These are phyloP conservation scores for Phaeosphaeriaceae sp. DNA, from an alignment of 2,329 filamentous ascomycete species.

Conservation along the genomic window DNA sequence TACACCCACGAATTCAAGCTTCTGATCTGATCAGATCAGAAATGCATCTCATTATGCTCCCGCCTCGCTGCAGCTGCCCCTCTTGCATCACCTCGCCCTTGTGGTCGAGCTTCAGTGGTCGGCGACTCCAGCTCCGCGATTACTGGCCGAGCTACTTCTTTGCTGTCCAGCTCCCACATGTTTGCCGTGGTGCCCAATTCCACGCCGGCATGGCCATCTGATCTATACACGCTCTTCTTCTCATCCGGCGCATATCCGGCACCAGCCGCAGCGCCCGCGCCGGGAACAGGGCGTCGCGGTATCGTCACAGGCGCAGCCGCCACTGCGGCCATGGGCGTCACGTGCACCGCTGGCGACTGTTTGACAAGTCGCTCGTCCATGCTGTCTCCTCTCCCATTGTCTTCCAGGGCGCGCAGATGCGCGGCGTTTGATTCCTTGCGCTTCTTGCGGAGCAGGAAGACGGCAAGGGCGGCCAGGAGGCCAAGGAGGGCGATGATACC, in stretches of 20 bases:
- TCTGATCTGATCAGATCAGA: neutral
- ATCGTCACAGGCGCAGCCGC: neutral
- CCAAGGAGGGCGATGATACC: conserved; percentile 16
- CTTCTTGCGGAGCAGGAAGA: conserved; percentile 15
- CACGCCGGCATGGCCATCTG: neutral
- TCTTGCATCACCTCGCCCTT: neutral
- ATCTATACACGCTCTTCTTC: conserved; percentile 6
- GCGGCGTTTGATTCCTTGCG: conserved; percentile 6
- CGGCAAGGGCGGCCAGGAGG: conserved; percentile 15
- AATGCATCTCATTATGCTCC: neutral
- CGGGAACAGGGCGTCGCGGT: neutral
- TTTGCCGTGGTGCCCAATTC: conserved; percentile 19
- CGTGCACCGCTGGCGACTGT: neutral
- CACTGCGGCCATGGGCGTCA: neutral
- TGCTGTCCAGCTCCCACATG: conserved; percentile 18
- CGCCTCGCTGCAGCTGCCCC: neutral
- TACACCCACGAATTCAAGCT: neutral
- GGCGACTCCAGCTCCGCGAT: conserved; percentile 11
- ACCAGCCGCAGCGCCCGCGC: too few relatives aligned
- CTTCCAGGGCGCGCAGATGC: neutral
- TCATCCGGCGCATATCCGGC: neutral
- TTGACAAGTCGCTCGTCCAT: conserved; percentile 1
- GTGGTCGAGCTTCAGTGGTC: neutral
- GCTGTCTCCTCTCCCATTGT: neutral
- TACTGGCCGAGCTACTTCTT: conserved; percentile 1